Base-by-base conservation (phyloP, 352 stramenopile genomes). In the Phytophthora capsici region DNA sequence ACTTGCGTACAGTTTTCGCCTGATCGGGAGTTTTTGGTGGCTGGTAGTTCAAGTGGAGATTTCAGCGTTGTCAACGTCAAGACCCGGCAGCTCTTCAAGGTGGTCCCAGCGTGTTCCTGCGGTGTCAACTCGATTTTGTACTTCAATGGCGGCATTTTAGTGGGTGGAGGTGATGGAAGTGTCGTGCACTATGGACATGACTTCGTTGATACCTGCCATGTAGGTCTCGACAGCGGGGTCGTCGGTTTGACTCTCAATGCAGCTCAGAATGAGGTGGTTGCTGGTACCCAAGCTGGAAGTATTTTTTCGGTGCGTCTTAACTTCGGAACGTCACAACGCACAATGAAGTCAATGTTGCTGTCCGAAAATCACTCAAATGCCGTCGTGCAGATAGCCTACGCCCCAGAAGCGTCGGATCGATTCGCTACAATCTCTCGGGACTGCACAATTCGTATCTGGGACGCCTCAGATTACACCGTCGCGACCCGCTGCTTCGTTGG, bases 361-460 rank as follows among this genome's bases (percentile, higher is more conserved):
- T 79, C 71, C 10, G 90, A 95, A 66, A 97, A 93, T 70, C 92
- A 96, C 66, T 87, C 82, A 36, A 84, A 74, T 32, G 72, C 63
- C 4, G 88, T 98, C 3, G 66, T 91, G 7, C 77, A 89, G 30
- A 73, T 98, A 36, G 80, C 85, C 12, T 98, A 96, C 59, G 79
- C 84, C 0, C 44, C 84, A 0, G 75, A 80, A 0, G 87, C 90
- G 25, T 96, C 85, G 19, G 93, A 98, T 37, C 78, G 78, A 17
- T 98, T 98, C 57, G 93, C 91, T 6, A 98, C 93, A 2, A 80
- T 89, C 40, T 95, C 91, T 3, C 58, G 66, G 14, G 94, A 98
- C 75, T 91, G 83, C 63, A 93, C 86, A 6, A 79, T 98, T 57
- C 84, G 93, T 28, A 73, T 98, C 8, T 98, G 92, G 92, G 89